Evolutionary conservation across 2,329 filamentous ascomycete genomes (phyloP).

Genomic region (Fusarium scirpi): DNA sequence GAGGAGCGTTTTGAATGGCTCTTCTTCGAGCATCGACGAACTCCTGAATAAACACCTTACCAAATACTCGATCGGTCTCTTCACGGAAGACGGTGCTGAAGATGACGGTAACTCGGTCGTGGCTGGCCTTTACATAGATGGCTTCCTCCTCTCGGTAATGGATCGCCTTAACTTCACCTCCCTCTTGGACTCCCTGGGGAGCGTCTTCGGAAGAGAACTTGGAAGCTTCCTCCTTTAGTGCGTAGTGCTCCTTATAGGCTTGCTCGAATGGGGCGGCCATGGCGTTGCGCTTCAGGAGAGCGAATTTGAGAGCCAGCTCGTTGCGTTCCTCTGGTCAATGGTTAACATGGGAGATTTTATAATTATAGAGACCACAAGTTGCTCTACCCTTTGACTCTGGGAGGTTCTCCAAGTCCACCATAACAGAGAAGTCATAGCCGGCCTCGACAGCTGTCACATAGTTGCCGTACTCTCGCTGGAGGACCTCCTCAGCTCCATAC

Average conservation of each 20-base stretch:
- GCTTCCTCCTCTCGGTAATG: conserved; percentile 99
- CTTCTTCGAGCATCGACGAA: conserved; percentile 96
- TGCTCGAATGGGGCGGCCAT: conserved; percentile 99
- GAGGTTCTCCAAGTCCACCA: conserved; percentile 88
- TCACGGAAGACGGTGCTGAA: conserved; percentile 99
- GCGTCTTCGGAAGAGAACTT: conserved; percentile 95
- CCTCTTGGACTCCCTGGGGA: conserved; percentile 88
- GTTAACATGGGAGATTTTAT: conserved; percentile 23
- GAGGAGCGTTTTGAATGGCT: conserved; percentile 97
- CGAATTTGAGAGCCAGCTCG: conserved; percentile 86
- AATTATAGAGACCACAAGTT: not conserved
- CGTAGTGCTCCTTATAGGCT: conserved; percentile 92
- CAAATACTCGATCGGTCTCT: conserved; percentile 96
- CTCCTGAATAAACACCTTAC: conserved; percentile 98
- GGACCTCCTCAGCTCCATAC: conserved; percentile 91
- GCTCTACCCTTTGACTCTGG: conserved; percentile 78
- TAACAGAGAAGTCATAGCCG: conserved; percentile 95
- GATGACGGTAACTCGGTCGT: conserved; percentile 97
- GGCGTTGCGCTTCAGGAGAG: conserved; percentile 94
- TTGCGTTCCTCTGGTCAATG: conserved; percentile 77
- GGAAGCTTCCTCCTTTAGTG: conserved; percentile 86
- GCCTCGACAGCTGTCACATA: conserved; percentile 89
- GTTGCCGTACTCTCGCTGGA: conserved; percentile 92
- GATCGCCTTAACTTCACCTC: conserved; percentile 93
- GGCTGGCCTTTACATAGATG: conserved; percentile 97